A percentile compares a stretch with the other conserved stretches of the same genome.
Evolutionary conservation across 2,329 filamentous ascomycete genomes (phyloP).

Genomic region (Alternaria sp.): DNA sequence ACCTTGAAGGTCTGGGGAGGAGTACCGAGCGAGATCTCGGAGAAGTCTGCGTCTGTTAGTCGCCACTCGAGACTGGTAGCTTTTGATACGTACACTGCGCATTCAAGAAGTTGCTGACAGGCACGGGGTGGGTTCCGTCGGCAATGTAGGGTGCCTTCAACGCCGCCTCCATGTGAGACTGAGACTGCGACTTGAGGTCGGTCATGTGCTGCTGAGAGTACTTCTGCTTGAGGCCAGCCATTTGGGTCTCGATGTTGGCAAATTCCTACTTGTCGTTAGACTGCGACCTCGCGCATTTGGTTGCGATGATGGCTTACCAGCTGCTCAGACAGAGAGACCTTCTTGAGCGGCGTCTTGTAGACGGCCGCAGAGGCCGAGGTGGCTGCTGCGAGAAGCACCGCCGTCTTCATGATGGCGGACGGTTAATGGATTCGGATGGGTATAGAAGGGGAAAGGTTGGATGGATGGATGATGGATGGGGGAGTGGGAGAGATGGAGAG

Average conservation of each 20-base stretch:
- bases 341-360: conserved; percentile 98
- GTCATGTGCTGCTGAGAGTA: conserved; percentile 73
- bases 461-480: conserved; percentile 16
- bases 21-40: conserved; percentile 90
- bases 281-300: conserved; percentile 9
- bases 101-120: conserved; percentile 97
- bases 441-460: conserved; percentile 6
- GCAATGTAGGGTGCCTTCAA: conserved; percentile 77
- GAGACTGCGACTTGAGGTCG: conserved; percentile 73
- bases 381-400: conserved; percentile 78
- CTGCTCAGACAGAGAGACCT: conserved; percentile 91
- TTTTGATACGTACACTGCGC: conserved; percentile 82
- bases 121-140: conserved; percentile 78
- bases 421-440: conserved; percentile 4
- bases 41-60: conserved; percentile 74
- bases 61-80: neutral
- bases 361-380: conserved; percentile 84
- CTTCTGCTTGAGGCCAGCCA: conserved; percentile 88
- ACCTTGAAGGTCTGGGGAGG: conserved; percentile 98
- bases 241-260: conserved; percentile 81
- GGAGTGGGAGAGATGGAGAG: conserved; percentile 16
- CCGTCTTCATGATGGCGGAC: conserved; percentile 76
- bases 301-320: conserved; percentile 68
- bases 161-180: conserved; percentile 74
- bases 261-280: conserved; percentile 64